phyloP scores from a whole-genome alignment of 305 asterid genomes.

The Fraxinus sp. region DNA sequence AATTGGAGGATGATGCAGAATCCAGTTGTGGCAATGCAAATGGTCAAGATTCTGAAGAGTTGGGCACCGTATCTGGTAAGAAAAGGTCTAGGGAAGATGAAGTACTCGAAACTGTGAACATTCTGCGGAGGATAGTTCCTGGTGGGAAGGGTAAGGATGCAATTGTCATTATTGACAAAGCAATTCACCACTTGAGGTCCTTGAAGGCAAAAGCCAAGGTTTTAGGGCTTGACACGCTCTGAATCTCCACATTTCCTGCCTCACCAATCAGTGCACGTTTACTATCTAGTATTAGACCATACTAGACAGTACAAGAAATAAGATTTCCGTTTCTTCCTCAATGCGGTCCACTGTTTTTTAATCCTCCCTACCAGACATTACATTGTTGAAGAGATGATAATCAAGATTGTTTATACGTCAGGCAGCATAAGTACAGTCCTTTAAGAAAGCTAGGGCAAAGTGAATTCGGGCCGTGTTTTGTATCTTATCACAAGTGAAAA shows the following conservation, averaged over 20 bases:
- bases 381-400: background rate
- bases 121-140: constrained; percentile 42
- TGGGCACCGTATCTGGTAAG: constrained; percentile 22
- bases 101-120: constrained; percentile 35
- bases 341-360: background rate
- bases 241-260: constrained; percentile 8
- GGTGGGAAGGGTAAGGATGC: constrained; percentile 44
- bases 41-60: constrained; percentile 18
- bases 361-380: background rate
- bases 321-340: background rate
- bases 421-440: background rate
- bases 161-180: constrained; percentile 40
- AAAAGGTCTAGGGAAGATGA: constrained; percentile 39
- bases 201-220: constrained; percentile 42
- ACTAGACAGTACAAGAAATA: background rate
- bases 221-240: constrained; percentile 41
- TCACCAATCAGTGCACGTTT: background rate
- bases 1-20: constrained; percentile 44
- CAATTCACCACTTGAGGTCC: constrained; percentile 44
- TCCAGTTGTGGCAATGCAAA: constrained; percentile 35
- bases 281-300: background rate
- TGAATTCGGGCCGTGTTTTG: background rate
- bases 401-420: background rate
- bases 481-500: background rate
- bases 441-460: background rate